Percentiles rank a stretch among this genome's conserved stretches.
Conservation (phyloP, 805 yeast genomes). For the Saccharomycodes ludwigii region DNA sequence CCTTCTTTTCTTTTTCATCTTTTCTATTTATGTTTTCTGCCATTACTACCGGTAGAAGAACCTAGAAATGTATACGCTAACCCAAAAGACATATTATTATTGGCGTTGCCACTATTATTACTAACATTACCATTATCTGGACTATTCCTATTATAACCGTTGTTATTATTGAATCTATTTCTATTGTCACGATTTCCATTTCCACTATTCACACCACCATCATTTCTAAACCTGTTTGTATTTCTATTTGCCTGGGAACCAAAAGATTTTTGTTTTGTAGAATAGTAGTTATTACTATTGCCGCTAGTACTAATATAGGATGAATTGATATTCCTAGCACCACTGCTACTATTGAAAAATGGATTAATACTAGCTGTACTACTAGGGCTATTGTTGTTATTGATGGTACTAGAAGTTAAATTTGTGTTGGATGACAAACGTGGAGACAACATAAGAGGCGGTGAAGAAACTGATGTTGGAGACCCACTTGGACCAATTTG, state of each 20-base stretch:
- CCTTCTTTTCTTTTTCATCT: no score
- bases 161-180: conserved; percentile 5
- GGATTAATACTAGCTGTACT: not conserved
- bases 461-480: no score
- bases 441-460: no score
- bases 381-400: not conserved
- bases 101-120: conserved; percentile 7
- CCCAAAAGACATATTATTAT: conserved; percentile 3
- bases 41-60: no score
- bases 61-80: conserved; percentile 4
- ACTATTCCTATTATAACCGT: conserved; percentile 5
- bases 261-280: not conserved
- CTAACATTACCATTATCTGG: conserved; percentile 7
- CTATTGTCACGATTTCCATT: conserved; percentile 4
- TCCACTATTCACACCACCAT: not conserved
- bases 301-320: not conserved
- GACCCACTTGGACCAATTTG: no score
- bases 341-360: not conserved
- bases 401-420: no score
- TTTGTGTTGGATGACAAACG: no score
- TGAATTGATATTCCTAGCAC: not conserved
- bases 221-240: conserved; percentile 1
- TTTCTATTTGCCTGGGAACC: not conserved
- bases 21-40: not conserved
- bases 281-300: not conserved